Conservation (phyloP, 257 asterid species). For the Echites panduratus region DNA sequence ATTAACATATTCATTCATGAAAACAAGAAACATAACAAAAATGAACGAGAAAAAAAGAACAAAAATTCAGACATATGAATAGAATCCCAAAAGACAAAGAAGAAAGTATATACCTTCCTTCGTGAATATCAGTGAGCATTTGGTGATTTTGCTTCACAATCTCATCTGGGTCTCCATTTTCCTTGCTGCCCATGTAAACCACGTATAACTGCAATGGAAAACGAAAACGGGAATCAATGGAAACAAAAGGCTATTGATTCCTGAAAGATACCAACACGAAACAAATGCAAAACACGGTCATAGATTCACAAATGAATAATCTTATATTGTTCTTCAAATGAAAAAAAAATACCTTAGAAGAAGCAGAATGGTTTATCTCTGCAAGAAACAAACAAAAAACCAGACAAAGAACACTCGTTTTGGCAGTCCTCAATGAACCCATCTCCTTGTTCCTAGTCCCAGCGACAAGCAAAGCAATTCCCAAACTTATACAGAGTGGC, state of each 20-base stretch:
- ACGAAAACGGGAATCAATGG: not conserved
- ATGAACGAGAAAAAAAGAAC: constrained; percentile 1
- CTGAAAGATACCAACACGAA: not conserved
- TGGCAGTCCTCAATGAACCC: constrained; percentile 40
- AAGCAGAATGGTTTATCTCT: constrained; percentile 39
- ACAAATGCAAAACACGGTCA: not conserved
- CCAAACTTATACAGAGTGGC: constrained; percentile 1
- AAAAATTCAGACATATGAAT: not conserved
- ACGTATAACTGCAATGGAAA: constrained; percentile 61
- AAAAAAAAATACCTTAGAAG: constrained; percentile 53
- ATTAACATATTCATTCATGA: constrained; percentile 15
- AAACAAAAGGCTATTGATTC: not conserved
- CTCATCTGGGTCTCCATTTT: constrained; percentile 64
- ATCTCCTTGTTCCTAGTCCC: constrained; percentile 26
- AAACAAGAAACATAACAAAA: constrained; percentile 7
- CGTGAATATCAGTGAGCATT: constrained; percentile 60
- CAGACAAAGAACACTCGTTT: constrained; percentile 25
- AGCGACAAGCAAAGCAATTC: constrained; percentile 7
- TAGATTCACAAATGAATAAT: not conserved
- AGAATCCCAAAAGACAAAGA: not conserved
- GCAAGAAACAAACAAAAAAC: constrained; percentile 39
- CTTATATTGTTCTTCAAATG: not conserved
- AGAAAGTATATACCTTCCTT: constrained; percentile 57
- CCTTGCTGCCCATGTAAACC: constrained; percentile 89
- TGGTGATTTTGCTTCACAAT: constrained; percentile 67